Percentiles rank a stretch among this genome's conserved stretches.
Conservation (phyloP, 306 rosid species). For the Fragaria vesca region DNA sequence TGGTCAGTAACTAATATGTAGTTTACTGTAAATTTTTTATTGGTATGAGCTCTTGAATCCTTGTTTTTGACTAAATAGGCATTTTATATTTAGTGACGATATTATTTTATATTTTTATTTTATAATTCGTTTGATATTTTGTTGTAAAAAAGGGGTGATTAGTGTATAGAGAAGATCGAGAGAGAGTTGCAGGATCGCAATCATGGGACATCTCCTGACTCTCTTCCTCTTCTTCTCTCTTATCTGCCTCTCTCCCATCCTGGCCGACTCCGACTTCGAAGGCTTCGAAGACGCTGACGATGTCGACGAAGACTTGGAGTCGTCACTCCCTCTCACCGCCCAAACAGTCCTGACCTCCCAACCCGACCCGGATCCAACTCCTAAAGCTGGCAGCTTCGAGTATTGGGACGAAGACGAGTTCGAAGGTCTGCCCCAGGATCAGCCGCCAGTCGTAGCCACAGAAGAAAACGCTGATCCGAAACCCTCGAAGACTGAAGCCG, state of each 20-base stretch:
- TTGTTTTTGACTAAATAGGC: too few relatives aligned
- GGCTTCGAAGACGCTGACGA: constrained; percentile 75
- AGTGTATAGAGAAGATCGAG: too few relatives aligned
- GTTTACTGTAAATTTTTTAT: too few relatives aligned
- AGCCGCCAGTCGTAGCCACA: neutral
- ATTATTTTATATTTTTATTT: too few relatives aligned
- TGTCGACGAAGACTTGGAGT: constrained; percentile 32
- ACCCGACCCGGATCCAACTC: constrained; percentile 24
- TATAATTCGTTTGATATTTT: too few relatives aligned
- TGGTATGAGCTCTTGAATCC: too few relatives aligned
- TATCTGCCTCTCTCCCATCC: constrained; percentile 26
- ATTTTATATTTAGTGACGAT: too few relatives aligned
- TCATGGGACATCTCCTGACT: constrained; percentile 6
- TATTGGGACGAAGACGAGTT: constrained; percentile 97
- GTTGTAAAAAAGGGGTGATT: too few relatives aligned
- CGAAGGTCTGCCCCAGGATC: constrained; percentile 69
- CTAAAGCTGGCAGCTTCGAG: constrained; percentile 47
- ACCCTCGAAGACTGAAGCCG: constrained; percentile 2
- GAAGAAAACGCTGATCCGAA: constrained; percentile 26
- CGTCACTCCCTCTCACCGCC: constrained; percentile 41
- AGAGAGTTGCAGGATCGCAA: neutral
- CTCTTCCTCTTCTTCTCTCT: constrained; percentile 31
- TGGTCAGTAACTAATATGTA: too few relatives aligned
- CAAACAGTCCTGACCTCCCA: constrained; percentile 40
- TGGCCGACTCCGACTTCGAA: constrained; percentile 50